These are phyloP conservation scores for Paramecium pentaurelia DNA, from an alignment of 73 alveolate genomes.

Conservation along the genomic window DNA sequence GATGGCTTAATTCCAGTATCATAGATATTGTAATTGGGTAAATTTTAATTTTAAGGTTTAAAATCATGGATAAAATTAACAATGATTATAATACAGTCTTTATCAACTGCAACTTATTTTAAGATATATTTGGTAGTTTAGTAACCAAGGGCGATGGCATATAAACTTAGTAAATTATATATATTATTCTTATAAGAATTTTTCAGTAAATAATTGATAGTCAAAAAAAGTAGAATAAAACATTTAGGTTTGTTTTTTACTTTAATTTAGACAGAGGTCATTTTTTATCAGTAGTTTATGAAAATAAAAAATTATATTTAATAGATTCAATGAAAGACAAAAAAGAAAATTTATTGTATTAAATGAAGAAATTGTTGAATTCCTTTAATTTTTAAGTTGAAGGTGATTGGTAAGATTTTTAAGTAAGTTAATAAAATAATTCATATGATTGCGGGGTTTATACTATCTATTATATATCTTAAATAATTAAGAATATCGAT, in stretches of 20 bases:
- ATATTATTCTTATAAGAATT: background rate
- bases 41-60: background rate
- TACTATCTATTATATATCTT: background rate
- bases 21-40: background rate
- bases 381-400: background rate
- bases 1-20: background rate
- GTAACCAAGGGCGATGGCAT: background rate
- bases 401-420: background rate
- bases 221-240: background rate
- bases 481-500: background rate
- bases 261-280: background rate
- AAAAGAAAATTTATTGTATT: background rate
- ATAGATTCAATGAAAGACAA: background rate
- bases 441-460: background rate
- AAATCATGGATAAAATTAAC: background rate
- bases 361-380: background rate
- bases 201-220: background rate
- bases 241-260: background rate
- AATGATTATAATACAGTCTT: background rate
- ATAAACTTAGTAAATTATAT: background rate
- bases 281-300: background rate
- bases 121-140: background rate
- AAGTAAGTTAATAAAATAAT: background rate
- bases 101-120: background rate
- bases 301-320: background rate